phyloP scores from a whole-genome alignment of 352 stramenopile species.

The Globisporangium echinulatum region DNA sequence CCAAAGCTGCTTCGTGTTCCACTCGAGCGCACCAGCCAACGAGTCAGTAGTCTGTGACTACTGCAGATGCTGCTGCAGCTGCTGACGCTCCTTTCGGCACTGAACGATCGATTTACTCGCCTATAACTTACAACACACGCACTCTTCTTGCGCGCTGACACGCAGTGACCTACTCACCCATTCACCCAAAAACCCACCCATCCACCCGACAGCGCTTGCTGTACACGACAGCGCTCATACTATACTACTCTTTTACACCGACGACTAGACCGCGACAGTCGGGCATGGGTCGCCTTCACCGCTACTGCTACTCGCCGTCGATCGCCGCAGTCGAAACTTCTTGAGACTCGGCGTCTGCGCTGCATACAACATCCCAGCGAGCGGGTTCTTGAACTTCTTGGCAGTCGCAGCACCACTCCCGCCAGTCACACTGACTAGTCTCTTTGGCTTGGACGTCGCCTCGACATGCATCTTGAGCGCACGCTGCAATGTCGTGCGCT shows the following conservation, averaged over 20 bases:
- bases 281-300: conserved; percentile 10
- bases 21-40: too few relatives aligned
- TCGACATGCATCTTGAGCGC: conserved; percentile 57
- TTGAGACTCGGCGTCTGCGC: conserved; percentile 59
- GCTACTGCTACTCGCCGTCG: conserved; percentile 1
- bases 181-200: too few relatives aligned
- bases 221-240: neutral
- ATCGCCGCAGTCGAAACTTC: conserved; percentile 58
- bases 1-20: too few relatives aligned
- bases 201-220: too few relatives aligned
- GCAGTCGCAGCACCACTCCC: conserved; percentile 8
- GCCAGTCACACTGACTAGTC: conserved; percentile 14
- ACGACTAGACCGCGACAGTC: conserved; percentile 20
- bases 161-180: too few relatives aligned
- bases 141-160: too few relatives aligned
- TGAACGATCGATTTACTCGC: too few relatives aligned
- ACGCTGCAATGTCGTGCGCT: conserved; percentile 46
- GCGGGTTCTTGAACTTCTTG: conserved; percentile 51
- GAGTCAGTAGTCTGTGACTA: too few relatives aligned
- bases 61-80: too few relatives aligned
- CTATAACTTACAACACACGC: too few relatives aligned
- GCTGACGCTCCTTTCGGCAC: too few relatives aligned
- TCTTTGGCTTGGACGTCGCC: conserved; percentile 21
- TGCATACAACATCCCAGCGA: conserved; percentile 50
- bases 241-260: conserved; percentile 21